Base-by-base conservation (phyloP, 805 yeast species). In the Lipomyces sp. region DNA sequence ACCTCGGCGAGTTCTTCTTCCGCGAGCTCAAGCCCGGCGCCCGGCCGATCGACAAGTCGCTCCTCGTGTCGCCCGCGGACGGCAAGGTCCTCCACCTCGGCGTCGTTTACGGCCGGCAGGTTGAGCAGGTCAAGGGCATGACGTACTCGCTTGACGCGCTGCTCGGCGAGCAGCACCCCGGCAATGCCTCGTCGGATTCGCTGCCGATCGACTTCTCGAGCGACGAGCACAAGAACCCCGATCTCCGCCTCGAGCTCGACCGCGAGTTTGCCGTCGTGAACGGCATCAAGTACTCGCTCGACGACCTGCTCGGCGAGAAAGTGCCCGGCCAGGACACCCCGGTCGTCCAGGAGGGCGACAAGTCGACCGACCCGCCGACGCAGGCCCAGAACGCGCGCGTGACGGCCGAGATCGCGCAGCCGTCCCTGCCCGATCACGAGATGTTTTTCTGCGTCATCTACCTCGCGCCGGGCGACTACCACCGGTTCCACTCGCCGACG, bases 381-480 rank as follows among this genome's bases (percentile, higher is more conserved):
- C 24, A 49, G 18, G 45, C 48, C 22, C 39, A 53, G 13, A 43
- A 39, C 28, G 34, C 37, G 11, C 40, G 48, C 28, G 44, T 58
- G 24, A 32, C 28, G 29, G 42, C 31, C 11, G 56, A 57, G 33
- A 59, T 58, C 24, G 61, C 54, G 19, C 42, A 41, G 33, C 53
- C 57, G 10, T 43, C 58, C 24, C 34, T 49, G 18, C 58, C 58
- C 26, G 58, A 53, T 41, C 59, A 54, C 41, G 60, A 47, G 31
- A 50, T 93, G 49, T 91, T 76, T 63, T 93, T 84, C 68, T 84
- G 96, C 0, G 99, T 93, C 18, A 87, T 93, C 18, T 93, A 93
- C 66, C 74, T 93, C 47, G 96, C 98, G 0, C 99, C 99, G 0
- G 99, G 99, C 35, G 98, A 93, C 67, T 93, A 93, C 69, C 99